Base-by-base conservation (phyloP, 2,329 filamentous ascomycete genomes). In the Aotearoamyces nothofagi region DNA sequence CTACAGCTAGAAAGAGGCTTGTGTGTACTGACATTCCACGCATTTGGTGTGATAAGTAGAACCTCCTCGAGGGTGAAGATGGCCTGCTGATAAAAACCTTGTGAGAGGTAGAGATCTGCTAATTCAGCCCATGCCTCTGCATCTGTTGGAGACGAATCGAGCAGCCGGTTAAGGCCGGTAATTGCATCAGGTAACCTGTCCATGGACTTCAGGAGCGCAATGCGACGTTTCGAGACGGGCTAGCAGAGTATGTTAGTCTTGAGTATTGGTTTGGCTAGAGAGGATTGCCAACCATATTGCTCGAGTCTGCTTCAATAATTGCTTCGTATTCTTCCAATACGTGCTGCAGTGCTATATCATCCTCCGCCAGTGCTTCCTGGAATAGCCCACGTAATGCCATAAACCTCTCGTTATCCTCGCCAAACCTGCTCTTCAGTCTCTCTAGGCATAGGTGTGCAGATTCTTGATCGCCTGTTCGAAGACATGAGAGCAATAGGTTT, bases 101-200 rank as follows among this genome's bases (percentile, higher is more conserved):
- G 78, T 12, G 65, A 64, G 16, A 84, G 63, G 54, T 98, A 96
- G 36, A 94, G 57, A 49, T 93, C 83, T 30, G 81, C 72, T 41
- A 96, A 62, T 57, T 98, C 90, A 29, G 82, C 71, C 90, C 90
- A 98, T 7, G 80, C 76, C 58, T 98, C 90, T 5, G 78, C 75
- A 56, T 98, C 90, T 2, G 81, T 93, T 2, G 90, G 86, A 30
- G 76, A 79, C 36, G 78, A 74, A 47, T 92, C 79, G 26, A 98
- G 59, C 15, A 96, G 63, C 32, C 74, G 65, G 36, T 75, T 72
- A 33, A 96, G 56, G 15, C 77, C 73, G 17, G 69, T 57, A 24
- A 86, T 78, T 1, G 90, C 81, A 38, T 94, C 83, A 2, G 66
- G 45, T 2, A 60, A 59, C 43, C 71, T 73, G 16, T 72, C 74